Base-by-base conservation (phyloP, 441 rosid species). In the Corymbia calophylla region DNA sequence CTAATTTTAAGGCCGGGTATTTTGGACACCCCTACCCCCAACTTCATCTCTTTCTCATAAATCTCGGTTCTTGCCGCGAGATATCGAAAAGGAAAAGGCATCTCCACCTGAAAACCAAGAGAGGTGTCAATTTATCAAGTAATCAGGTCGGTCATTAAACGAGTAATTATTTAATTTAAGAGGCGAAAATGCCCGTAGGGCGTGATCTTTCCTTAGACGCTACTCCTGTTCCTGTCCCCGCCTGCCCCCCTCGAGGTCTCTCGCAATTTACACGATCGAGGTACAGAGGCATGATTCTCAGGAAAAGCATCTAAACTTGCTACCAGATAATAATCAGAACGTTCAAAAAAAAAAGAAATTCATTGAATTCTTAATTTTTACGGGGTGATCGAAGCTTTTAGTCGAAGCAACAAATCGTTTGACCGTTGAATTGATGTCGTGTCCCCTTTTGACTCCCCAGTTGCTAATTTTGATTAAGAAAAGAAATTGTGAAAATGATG, bases 191-290 rank as follows among this genome's bases (percentile, higher is more conserved):
- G 51, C 17, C 84, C 51, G 17, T 51, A 77, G 84, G 44, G 51
- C 14, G 51, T 77, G 51, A 77, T 80, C 89, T 49, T 89, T 73
- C 88, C 92, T 92, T 92, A 87, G 68, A 91, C 93, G 93, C 88
- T 17, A 92, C 93, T 91, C 92, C 86, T 87, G 56, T 56, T 90
- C 11, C 84, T 77, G 51, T 73, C 84, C 84, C 84, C 6, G 17
- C 51, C n/a, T 35, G 49, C 39, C 84, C 29, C 84, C 49, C 44
- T 39, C 84, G 84, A 44, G 51, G 84, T 44, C n/a, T 44, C 51
- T 39, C 84, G 84, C 14, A 6, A 13, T 77, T 44, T 23, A 47
- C 84, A 39, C 6, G 84, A 77, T 44, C 84, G 18, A 23, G 84
- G 51, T 39, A 23, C 51, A 44, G 15, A 13, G 17, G 7, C 84